Percentiles rank a stretch among this genome's conserved stretches.
phyloP scores from a whole-genome alignment of 2,329 filamentous ascomycete species.

The Botrytis medusae region DNA sequence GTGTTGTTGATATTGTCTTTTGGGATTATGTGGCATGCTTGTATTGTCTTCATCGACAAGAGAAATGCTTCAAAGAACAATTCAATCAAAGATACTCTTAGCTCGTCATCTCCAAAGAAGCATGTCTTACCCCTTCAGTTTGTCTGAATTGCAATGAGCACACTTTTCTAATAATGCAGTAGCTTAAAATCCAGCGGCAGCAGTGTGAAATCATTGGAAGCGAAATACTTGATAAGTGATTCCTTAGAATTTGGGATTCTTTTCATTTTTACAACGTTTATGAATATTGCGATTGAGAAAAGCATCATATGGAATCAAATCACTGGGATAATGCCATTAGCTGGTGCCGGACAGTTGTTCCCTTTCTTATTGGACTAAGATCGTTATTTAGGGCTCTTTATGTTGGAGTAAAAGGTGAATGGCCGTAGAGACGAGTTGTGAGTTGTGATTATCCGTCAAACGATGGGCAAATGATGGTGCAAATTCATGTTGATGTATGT shows the following conservation, averaged over 20 bases:
- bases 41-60: not conserved
- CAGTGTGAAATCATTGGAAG: not conserved
- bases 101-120: not conserved
- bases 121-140: not conserved
- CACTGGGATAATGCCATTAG: not conserved
- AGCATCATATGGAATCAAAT: conserved; percentile 12
- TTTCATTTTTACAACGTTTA: not conserved
- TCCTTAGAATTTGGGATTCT: not conserved
- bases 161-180: not conserved
- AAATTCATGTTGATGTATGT: not conserved
- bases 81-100: not conserved
- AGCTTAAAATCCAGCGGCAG: not conserved
- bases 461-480: not conserved
- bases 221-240: not conserved
- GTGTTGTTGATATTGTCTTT: not conserved
- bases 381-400: not conserved
- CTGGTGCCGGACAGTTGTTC: not conserved
- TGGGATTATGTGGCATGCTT: not conserved
- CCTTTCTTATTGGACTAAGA: not conserved
- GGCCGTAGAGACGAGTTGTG: not conserved
- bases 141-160: not conserved
- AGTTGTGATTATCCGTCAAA: not conserved
- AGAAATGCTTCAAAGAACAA: not conserved
- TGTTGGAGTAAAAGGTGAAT: not conserved
- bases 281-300: not conserved